Evolutionary conservation across 352 stramenopile species (phyloP).

Genomic region (Phytophthora pisi): DNA sequence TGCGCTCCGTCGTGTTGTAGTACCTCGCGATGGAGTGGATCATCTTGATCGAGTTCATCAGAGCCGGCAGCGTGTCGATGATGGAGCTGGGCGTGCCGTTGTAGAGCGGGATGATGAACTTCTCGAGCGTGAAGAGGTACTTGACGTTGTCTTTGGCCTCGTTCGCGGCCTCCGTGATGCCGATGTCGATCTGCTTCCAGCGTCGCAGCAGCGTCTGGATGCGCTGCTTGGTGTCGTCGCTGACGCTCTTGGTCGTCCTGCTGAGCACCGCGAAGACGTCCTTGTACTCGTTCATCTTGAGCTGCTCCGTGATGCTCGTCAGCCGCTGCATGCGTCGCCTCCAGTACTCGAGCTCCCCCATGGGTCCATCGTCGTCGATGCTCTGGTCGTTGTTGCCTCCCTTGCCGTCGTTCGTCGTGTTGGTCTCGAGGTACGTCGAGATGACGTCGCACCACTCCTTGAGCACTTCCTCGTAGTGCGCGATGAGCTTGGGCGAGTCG

Average conservation of each 20-base stretch:
- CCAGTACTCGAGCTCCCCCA: constrained; percentile 98
- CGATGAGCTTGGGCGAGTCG: constrained; percentile 91
- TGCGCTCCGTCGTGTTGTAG: constrained; percentile 98
- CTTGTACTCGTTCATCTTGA: constrained; percentile 97
- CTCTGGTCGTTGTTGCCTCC: constrained; percentile 61
- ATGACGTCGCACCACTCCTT: constrained; percentile 98
- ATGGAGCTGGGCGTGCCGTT: constrained; percentile 96
- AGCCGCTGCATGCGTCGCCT: constrained; percentile 95
- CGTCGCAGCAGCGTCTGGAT: constrained; percentile 93
- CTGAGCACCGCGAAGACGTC: constrained; percentile 94
- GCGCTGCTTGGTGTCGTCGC: constrained; percentile 91
- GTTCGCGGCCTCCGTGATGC: constrained; percentile 97
- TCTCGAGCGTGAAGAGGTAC: constrained; percentile 98
- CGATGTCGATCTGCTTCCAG: constrained; percentile 99
- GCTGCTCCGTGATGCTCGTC: constrained; percentile 98
- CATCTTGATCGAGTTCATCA: constrained; percentile 99
- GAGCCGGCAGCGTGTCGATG: constrained; percentile 96
- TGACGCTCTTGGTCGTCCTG: constrained; percentile 83
- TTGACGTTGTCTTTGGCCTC: constrained; percentile 99
- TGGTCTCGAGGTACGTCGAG: constrained; percentile 93
- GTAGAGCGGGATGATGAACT: constrained; percentile 93
- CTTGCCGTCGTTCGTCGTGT: constrained; percentile 68
- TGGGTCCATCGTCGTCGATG: constrained; percentile 92
- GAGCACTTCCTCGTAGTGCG: constrained; percentile 95
- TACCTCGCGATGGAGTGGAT: constrained; percentile 99